These are phyloP conservation scores for Diutina neorugosa DNA, from an alignment of 1,139 yeast species.

Conservation along the genomic window DNA sequence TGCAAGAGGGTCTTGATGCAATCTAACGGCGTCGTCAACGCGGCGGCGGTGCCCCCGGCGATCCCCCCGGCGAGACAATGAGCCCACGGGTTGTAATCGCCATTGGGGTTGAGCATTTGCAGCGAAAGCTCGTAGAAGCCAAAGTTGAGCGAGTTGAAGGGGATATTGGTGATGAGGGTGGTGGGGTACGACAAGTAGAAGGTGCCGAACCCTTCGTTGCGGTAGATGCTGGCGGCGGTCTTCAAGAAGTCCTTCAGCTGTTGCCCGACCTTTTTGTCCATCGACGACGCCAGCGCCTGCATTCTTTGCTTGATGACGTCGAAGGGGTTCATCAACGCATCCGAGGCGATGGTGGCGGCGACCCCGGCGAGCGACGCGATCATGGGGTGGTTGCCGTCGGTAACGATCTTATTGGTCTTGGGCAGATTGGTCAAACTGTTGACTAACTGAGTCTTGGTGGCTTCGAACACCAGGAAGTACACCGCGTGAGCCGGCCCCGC, in stretches of 20 bases:
- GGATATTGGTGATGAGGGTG: slow-evolving; percentile 83
- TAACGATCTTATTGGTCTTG: slow-evolving; percentile 27
- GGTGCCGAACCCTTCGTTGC: slow-evolving; percentile 67
- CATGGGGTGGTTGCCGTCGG: slow-evolving; percentile 63
- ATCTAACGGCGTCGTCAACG: slow-evolving; percentile 90
- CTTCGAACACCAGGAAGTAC: slow-evolving; percentile 91
- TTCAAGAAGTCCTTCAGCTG: slow-evolving; percentile 14
- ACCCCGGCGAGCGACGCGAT: slow-evolving; percentile 85
- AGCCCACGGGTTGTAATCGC: slow-evolving; percentile 73
- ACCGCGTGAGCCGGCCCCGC: slow-evolving; percentile 99
- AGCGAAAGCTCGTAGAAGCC: slow-evolving; percentile 84
- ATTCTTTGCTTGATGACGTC: slow-evolving; percentile 81
- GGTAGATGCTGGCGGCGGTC: slow-evolving; percentile 41
- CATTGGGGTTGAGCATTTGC: slow-evolving; percentile 64
- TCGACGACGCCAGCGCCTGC: slow-evolving; percentile 19
- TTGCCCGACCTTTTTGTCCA: slow-evolving; percentile 1
- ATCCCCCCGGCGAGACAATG: slow-evolving; percentile 93
- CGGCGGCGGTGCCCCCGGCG: slow-evolving; percentile 96
- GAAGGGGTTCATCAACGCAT: slow-evolving; percentile 96
- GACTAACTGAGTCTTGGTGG: slow-evolving; percentile 52
- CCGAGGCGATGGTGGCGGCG: slow-evolving; percentile 88
- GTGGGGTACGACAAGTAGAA: slow-evolving; percentile 94
- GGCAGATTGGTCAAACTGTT: slow-evolving; percentile 23
- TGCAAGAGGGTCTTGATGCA: slow-evolving; percentile 89
- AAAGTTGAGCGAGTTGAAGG: slow-evolving; percentile 91